phyloP scores from a whole-genome alignment of 345 rosid species.

The Bruguiera sexangula region DNA sequence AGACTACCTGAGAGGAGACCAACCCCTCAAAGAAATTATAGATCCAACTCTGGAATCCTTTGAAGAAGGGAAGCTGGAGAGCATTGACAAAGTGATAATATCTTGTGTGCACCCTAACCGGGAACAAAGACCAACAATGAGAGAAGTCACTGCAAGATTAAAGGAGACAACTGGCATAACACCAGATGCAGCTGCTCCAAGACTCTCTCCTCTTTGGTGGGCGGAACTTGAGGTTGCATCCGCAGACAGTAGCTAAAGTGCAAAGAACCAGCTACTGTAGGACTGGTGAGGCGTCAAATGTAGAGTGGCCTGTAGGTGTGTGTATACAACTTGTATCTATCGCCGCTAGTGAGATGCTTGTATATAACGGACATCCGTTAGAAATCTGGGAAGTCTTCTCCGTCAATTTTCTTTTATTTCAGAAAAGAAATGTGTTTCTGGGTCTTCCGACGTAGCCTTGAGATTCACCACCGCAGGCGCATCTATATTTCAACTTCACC shows the following conservation, averaged over 20 bases:
- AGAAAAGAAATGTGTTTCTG: no score
- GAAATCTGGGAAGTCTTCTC: no score
- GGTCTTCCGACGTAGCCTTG: no score
- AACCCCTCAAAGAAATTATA: conserved; percentile 44
- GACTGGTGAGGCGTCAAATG: no score
- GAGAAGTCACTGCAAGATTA: conserved; percentile 50
- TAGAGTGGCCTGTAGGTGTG: no score
- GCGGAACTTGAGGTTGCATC: conserved; percentile 89
- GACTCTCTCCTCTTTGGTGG: conserved; percentile 89
- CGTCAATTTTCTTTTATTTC: no score
- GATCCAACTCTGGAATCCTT: conserved; percentile 63
- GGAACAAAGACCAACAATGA: conserved; percentile 55
- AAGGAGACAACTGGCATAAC: conserved; percentile 65
- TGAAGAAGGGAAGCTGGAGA: conserved; percentile 49
- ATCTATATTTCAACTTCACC: no score
- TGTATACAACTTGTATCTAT: no score
- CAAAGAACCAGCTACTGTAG: neutral
- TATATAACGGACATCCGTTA: no score
- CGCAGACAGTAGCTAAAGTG: conserved; percentile 31
- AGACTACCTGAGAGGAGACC: conserved; percentile 38
- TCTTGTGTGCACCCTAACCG: conserved; percentile 60
- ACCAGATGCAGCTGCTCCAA: conserved; percentile 69
- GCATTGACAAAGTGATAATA: conserved; percentile 52
- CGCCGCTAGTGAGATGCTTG: no score
- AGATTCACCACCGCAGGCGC: no score